Evolutionary conservation across 306 rosid genomes (phyloP), one percentile per base, ranked within the genome.

Genomic region (Vigna mungo): DNA sequence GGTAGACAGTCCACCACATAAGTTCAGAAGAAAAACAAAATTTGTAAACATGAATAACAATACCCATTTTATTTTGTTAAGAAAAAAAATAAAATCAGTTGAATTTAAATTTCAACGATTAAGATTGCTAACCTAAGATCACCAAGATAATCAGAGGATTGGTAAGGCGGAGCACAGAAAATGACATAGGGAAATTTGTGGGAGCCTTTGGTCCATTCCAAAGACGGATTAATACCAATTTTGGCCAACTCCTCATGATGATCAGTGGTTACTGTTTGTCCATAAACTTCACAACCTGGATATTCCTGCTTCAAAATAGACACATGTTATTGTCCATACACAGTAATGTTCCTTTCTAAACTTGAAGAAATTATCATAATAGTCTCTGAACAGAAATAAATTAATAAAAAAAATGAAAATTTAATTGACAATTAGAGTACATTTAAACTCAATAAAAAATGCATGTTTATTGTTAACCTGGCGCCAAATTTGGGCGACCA

Each of bases 141-240:
- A n/a, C 88, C 91, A 0, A 78, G 88, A 68, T 95, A 92, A 10
- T 92, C 91, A 1, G 88, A 34, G 53, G 92, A 78, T 62, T 90
- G 81, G 6, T 85, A 89, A 25, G 99, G 99, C 6, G 99, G 99
- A 56, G 97, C 97, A 76, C 97, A 95, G 83, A 95, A 87, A 69
- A 95, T 84, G 43, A 95, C 92, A 80, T 79, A 85, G 9, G 99
- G 96, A 85, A 87, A 95, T 71, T 84, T 86, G 30, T 52, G 81
- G 1, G 46, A 8, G 44, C 48, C 70, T 62, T 86, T 78, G 12
- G 84, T 81, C 87, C 90, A 94, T 55, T 92, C 85, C 92, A 89
- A 84, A 82, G 91, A 87, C 0, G 97, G 97, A 67, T 72, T 77
- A 69, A 95, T 90, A n/a, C 88, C 94, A 82, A 87, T 68, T 46